These are phyloP conservation scores for Neurospora sublineolata DNA, from an alignment of 495 filamentous ascomycete genomes.

Conservation along the genomic window DNA sequence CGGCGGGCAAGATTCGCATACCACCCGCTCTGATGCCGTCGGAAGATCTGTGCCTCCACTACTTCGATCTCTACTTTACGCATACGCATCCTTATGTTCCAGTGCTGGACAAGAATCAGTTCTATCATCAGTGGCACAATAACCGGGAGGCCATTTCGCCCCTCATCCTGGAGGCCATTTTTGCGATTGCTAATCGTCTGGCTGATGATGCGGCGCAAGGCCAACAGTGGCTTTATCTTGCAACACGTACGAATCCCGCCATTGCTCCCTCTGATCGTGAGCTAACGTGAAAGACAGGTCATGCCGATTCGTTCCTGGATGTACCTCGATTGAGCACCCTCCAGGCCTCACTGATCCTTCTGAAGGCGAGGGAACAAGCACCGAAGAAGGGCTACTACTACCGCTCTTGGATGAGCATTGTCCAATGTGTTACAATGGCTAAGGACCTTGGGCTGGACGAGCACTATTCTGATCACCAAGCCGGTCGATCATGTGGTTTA, in stretches of 20 bases:
- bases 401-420: slow-evolving; percentile 94
- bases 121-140: slow-evolving; percentile 88
- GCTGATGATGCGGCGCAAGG: slow-evolving; percentile 75
- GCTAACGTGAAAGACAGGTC: slow-evolving; percentile 45
- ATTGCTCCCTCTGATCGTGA: neutral
- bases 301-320: slow-evolving; percentile 94
- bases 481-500: slow-evolving; percentile 57
- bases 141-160: slow-evolving; percentile 82
- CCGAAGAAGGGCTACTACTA: slow-evolving; percentile 96
- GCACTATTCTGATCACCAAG: slow-evolving; percentile 66
- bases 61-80: slow-evolving; percentile 86
- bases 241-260: slow-evolving; percentile 54
- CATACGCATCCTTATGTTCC: slow-evolving; percentile 96
- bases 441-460: slow-evolving; percentile 88
- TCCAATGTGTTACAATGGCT: slow-evolving; percentile 82
- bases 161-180: slow-evolving; percentile 86
- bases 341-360: slow-evolving; percentile 74
- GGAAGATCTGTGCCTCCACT: slow-evolving; percentile 69
- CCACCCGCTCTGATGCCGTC: slow-evolving; percentile 90
- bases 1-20: slow-evolving; percentile 67
- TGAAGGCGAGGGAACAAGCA: slow-evolving; percentile 84
- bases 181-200: slow-evolving; percentile 78
- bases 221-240: slow-evolving; percentile 88
- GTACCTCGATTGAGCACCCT: slow-evolving; percentile 87
- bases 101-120: slow-evolving; percentile 69